Evolutionary conservation across 1,284 basidiomycete species (phyloP).

Genomic region (Moesziomyces sp.): DNA sequence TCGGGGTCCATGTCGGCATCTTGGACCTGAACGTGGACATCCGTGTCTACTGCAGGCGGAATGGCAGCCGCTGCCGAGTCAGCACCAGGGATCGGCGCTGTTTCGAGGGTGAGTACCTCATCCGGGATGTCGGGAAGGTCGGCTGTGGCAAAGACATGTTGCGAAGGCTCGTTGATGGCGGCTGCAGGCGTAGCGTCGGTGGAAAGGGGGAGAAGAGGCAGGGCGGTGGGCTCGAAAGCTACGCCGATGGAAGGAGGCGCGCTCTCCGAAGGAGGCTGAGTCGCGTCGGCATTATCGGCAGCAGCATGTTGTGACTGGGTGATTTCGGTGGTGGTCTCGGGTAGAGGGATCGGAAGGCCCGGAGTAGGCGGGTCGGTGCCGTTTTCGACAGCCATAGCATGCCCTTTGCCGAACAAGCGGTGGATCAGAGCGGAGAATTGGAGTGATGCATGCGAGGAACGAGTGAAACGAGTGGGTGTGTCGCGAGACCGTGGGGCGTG

Average conservation of each 20-base stretch:
- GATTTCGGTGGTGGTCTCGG: conserved; percentile 11
- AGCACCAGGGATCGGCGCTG: conserved; percentile 11
- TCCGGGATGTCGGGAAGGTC: conserved; percentile 41
- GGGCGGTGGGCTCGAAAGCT: conserved; percentile 7
- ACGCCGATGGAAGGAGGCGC: conserved; percentile 3
- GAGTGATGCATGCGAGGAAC: conserved; percentile 10
- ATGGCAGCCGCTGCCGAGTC: conserved; percentile 3
- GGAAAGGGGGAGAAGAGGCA: conserved; percentile 2
- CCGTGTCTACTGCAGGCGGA: background rate
- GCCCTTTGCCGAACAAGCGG: conserved; percentile 20
- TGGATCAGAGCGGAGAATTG: conserved; percentile 1
- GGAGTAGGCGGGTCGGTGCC: conserved; percentile 8
- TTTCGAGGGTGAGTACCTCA: conserved; percentile 25
- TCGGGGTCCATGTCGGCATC: conserved; percentile 23
- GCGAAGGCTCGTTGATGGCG: conserved; percentile 10
- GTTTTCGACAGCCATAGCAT: conserved; percentile 36
- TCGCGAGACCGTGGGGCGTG: no score
- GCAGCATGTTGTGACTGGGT: conserved; percentile 12
- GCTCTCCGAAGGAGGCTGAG: background rate
- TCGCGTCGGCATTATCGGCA: background rate
- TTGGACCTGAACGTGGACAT: background rate
- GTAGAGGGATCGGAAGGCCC: conserved; percentile 4
- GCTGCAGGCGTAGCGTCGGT: conserved; percentile 9
- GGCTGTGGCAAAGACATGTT: conserved; percentile 21
- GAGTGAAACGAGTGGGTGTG: background rate